These are phyloP conservation scores for Phytophthora citrophthora DNA, from an alignment of 352 stramenopile species.

Conservation along the genomic window DNA sequence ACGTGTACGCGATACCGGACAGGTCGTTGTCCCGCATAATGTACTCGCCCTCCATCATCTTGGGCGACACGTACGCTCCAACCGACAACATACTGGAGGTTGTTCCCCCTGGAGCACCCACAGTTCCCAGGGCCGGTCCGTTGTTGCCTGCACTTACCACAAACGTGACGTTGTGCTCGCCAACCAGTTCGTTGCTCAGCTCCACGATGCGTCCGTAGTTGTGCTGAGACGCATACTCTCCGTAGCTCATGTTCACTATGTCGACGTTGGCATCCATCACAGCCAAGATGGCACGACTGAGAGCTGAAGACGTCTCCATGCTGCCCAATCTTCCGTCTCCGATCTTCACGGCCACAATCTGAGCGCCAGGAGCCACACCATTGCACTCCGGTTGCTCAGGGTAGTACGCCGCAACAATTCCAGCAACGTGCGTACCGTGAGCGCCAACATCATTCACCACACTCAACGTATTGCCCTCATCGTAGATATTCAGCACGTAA, in stretches of 20 bases:
- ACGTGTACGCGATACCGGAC: constrained; percentile 88
- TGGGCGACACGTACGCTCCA: constrained; percentile 94
- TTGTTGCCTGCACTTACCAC: constrained; percentile 96
- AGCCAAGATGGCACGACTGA: constrained; percentile 92
- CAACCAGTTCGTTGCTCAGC: constrained; percentile 90
- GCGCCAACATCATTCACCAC: constrained; percentile 94
- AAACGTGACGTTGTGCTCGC: constrained; percentile 94
- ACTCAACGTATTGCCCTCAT: constrained; percentile 92
- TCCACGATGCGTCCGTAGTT: constrained; percentile 91
- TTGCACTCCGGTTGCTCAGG: constrained; percentile 87
- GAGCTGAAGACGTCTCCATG: constrained; percentile 93
- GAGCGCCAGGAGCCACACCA: constrained; percentile 93
- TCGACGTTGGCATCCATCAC: constrained; percentile 91
- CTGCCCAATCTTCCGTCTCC: constrained; percentile 92
- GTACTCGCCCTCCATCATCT: constrained; percentile 95
- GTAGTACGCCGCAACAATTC: constrained; percentile 94
- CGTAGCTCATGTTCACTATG: constrained; percentile 97
- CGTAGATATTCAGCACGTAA: constrained; percentile 96
- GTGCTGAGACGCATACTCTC: constrained; percentile 91
- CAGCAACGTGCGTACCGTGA: constrained; percentile 96
- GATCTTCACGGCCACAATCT: constrained; percentile 96
- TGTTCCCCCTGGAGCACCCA: constrained; percentile 92
- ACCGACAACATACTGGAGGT: constrained; percentile 92
- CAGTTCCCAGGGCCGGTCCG: constrained; percentile 94
- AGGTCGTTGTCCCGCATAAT: constrained; percentile 82